These are phyloP conservation scores for Cenchrus americanus DNA, from an alignment of 176 grass and related monocot genomes.

Conservation along the genomic window DNA sequence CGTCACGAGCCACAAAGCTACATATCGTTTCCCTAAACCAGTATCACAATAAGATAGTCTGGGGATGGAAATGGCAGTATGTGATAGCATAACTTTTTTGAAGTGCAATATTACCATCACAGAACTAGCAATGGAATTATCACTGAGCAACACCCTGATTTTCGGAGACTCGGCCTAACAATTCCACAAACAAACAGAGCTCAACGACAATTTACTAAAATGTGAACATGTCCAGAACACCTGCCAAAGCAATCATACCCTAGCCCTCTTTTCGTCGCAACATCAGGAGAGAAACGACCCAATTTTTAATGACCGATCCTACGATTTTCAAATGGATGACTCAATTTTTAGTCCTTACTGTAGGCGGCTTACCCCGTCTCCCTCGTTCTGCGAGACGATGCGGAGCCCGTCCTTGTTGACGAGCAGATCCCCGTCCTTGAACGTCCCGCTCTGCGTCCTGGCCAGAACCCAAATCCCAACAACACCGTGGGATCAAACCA, in stretches of 20 bases:
- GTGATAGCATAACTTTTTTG: neutral
- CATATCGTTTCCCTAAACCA: conserved; percentile 13
- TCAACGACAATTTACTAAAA: neutral
- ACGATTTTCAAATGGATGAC: neutral
- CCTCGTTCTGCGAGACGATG: conserved; percentile 80
- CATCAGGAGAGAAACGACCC: conserved; percentile 8
- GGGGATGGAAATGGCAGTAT: neutral
- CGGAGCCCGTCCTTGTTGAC: conserved; percentile 98
- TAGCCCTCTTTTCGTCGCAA: neutral
- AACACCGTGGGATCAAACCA: neutral
- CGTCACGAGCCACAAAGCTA: neutral
- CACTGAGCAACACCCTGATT: neutral
- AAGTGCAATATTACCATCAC: neutral
- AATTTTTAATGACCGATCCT: neutral
- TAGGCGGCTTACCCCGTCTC: conserved; percentile 61
- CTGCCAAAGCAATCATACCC: neutral
- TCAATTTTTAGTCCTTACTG: neutral
- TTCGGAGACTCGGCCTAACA: neutral
- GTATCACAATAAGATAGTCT: neutral
- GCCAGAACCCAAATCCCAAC: neutral
- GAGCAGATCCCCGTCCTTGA: conserved; percentile 93
- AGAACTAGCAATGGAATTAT: neutral
- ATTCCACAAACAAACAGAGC: neutral
- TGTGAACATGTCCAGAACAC: neutral
- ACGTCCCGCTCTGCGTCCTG: conserved; percentile 97